phyloP scores from a whole-genome alignment of 2,329 filamentous ascomycete species.

The Passalora sequoiae region DNA sequence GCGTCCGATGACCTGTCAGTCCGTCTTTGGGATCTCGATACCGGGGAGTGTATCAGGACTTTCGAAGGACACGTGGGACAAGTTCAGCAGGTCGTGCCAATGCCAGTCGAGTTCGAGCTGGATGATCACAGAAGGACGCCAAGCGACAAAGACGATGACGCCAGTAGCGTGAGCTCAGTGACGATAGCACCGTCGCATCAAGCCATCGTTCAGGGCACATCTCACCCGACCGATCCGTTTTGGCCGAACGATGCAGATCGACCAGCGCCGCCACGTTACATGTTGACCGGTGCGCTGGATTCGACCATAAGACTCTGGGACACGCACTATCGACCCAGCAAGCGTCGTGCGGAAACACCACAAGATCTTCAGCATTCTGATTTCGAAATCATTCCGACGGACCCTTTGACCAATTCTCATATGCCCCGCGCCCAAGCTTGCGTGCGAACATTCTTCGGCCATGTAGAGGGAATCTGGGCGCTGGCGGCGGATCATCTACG shows the following conservation, averaged over 20 bases:
- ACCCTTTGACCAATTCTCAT: slow-evolving; percentile 33
- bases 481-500: slow-evolving; percentile 83
- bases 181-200: slow-evolving; percentile 21
- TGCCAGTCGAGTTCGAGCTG: slow-evolving; percentile 84
- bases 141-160: slow-evolving; percentile 50
- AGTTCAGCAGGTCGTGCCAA: slow-evolving; percentile 81
- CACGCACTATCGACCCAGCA: slow-evolving; percentile 42
- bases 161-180: slow-evolving; percentile 30
- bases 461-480: slow-evolving; percentile 93
- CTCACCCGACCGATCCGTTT: slow-evolving; percentile 33
- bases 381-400: slow-evolving; percentile 29
- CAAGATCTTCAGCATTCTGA: slow-evolving; percentile 14
- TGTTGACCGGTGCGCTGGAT: slow-evolving; percentile 87
- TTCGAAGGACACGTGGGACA: slow-evolving; percentile 92
- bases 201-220: slow-evolving; percentile 8
- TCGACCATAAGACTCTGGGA: slow-evolving; percentile 92
- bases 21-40: slow-evolving; percentile 89
- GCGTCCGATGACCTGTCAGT: slow-evolving; percentile 90
- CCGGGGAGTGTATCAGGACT: slow-evolving; percentile 65
- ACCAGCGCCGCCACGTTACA: slow-evolving; percentile 76
- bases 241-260: slow-evolving; percentile 61
- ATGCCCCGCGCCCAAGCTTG: slow-evolving; percentile 50
- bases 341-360: too few relatives aligned
- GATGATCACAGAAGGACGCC: slow-evolving; percentile 58
- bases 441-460: slow-evolving; percentile 89